A percentile compares a stretch with the other conserved stretches of the same genome.
These are phyloP conservation scores for Hypericum perforatum DNA, from an alignment of 345 rosid genomes.

Conservation along the genomic window DNA sequence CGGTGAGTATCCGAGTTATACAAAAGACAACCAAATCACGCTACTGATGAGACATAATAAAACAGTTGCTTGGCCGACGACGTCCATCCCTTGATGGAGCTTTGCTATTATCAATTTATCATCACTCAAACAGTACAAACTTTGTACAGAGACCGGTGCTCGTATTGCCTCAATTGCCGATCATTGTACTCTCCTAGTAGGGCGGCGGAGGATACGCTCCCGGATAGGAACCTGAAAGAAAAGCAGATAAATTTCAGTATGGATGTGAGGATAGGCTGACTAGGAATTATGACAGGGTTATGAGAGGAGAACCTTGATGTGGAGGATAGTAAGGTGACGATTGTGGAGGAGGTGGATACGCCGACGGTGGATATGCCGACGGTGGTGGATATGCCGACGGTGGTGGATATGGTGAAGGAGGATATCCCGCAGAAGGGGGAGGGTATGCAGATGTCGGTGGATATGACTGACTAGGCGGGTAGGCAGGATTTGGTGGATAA, in stretches of 20 bases:
- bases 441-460: conserved; percentile 18
- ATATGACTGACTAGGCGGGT: conserved; percentile 14
- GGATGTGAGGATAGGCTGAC: conserved; percentile 11
- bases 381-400: conserved; percentile 20
- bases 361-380: not conserved
- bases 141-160: too few species aligned
- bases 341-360: conserved; percentile 16
- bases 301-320: not conserved
- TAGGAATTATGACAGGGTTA: too few species aligned
- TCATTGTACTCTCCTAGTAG: conserved; percentile 19
- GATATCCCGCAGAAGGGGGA: conserved; percentile 16
- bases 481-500: conserved; percentile 9
- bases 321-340: conserved; percentile 23
- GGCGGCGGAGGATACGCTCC: conserved; percentile 64
- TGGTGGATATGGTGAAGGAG: conserved; percentile 15
- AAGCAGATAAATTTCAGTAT: conserved; percentile 3
- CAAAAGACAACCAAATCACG: too few species aligned
- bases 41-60: too few species aligned
- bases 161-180: too few species aligned
- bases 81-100: too few species aligned
- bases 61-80: too few species aligned
- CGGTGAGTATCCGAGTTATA: too few species aligned
- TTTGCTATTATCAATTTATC: too few species aligned
- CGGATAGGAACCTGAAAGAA: conserved; percentile 39
- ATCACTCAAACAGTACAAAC: too few species aligned